Percentiles rank a stretch among this genome's conserved stretches.
Conservation (phyloP, 2,329 filamentous ascomycete species). For the Hortaea werneckii region DNA sequence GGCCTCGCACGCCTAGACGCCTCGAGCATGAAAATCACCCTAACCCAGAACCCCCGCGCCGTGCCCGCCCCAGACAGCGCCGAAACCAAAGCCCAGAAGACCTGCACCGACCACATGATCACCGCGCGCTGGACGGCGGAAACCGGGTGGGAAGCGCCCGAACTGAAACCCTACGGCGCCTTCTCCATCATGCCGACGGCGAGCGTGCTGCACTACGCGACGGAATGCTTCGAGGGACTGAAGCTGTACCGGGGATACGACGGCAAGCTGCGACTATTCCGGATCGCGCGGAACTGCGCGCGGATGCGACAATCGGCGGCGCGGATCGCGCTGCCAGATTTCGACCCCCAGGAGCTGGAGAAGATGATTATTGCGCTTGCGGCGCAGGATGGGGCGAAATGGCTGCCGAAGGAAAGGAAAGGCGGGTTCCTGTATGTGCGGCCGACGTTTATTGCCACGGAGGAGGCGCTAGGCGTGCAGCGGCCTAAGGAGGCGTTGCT, state of each 20-base stretch:
- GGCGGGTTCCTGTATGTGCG: slow-evolving; percentile 67
- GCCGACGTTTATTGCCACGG: slow-evolving; percentile 77
- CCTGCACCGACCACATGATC: slow-evolving; percentile 81
- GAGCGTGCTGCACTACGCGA: slow-evolving; percentile 76
- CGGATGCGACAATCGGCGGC: slow-evolving; percentile 47
- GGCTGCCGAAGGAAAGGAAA: slow-evolving; percentile 61
- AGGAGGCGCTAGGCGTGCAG: slow-evolving; percentile 69
- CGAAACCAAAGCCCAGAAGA: slow-evolving; percentile 30
- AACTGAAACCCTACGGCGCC: slow-evolving; percentile 67
- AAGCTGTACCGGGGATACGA: slow-evolving; percentile 63
- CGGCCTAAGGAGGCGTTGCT: slow-evolving; percentile 73
- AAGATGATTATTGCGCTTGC: slow-evolving; percentile 63
- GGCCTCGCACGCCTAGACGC: slow-evolving; percentile 33
- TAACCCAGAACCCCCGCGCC: slow-evolving; percentile 31
- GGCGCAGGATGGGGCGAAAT: slow-evolving; percentile 63
- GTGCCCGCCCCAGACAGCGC: slow-evolving; percentile 32
- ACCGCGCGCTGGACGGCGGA: slow-evolving; percentile 56
- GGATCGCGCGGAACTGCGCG: slow-evolving; percentile 60
- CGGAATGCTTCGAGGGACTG: slow-evolving; percentile 80
- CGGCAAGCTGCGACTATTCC: slow-evolving; percentile 65
- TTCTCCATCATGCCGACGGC: slow-evolving; percentile 71
- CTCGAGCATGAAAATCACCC: slow-evolving; percentile 32
- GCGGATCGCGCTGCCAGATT: slow-evolving; percentile 65
- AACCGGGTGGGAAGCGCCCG: slow-evolving; percentile 62
- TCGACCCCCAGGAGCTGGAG: slow-evolving; percentile 61